Evolutionary conservation across 1,139 yeast genomes (phyloP), one percentile per base, ranked within the genome.

Genomic region (Scheffersomyces insectosa): DNA sequence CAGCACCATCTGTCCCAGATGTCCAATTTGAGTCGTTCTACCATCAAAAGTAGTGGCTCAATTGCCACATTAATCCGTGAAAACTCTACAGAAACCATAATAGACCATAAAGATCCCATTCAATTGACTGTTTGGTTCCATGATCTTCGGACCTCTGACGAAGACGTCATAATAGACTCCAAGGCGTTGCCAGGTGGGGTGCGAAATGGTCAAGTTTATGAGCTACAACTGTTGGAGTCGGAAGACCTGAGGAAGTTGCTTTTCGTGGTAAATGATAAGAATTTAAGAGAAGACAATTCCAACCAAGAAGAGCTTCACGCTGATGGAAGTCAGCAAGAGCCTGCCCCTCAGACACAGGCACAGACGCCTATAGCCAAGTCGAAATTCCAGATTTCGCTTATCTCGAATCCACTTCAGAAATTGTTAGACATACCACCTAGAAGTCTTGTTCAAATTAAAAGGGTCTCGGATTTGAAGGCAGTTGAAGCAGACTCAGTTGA

Each of bases 401-500:
- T 78, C 36, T 75, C 87, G 1, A 85, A 83, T 4, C 81, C 83
- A 3, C 66, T 89, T 15, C 88, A 85, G 43, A 68, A 75, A 7
- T 57, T 79, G 2, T 58, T 91, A 49, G 90, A 84, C 40, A 59
- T 90, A 13, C 82, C 91, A 3, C 78, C 89, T 0, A 69, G 96
- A 48, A 77, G 85, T 35, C 59, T 74, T 47, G 84, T 89, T 1
- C 77, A 78, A 46, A 62, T 84, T 33, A 78, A 74, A 44, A 59
- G 68, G 15, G 71, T 79, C 31, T 38, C 47, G 1, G 65, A 70
- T 39, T 37, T 53, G 5, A 63, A 68, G 6, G 64, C 70, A 1
- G 86, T 80, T 8, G 86, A 81, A 47, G 88, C 93, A 0, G 97
- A 93, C 54, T 75, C 88, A 2, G 79, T 91, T 4, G 99, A 93